phyloP scores from a whole-genome alignment of 139 green algal species.

The Micractinium sp. region DNA sequence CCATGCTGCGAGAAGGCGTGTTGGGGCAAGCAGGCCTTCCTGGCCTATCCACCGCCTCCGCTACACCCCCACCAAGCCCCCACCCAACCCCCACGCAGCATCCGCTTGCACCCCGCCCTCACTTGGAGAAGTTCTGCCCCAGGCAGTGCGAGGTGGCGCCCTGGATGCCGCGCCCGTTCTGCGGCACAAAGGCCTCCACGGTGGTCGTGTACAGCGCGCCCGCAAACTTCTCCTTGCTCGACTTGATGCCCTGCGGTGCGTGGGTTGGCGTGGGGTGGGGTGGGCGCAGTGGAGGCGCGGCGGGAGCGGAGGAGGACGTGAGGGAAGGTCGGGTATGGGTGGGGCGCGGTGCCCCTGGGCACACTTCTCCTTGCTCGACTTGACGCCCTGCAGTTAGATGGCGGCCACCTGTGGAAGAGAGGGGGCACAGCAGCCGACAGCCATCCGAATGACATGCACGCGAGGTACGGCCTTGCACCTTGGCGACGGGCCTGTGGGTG shows the following conservation, averaged over 20 bases:
- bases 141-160: conserved; percentile 96
- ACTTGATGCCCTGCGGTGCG: conserved; percentile 82
- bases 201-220: conserved; percentile 96
- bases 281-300: not conserved
- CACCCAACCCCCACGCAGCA: no score
- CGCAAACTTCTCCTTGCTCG: conserved; percentile 98
- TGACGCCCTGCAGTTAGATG: conserved; percentile 70
- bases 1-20: no score
- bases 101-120: no score
- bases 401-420: no score
- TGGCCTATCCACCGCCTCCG: no score
- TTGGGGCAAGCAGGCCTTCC: no score
- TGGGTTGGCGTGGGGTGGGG: not conserved
- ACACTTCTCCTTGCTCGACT: conserved; percentile 71
- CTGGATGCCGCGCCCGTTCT: conserved; percentile 94
- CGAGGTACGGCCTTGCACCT: no score
- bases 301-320: not conserved
- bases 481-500: no score
- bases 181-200: conserved; percentile 97
- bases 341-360: not conserved
- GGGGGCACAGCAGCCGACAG: no score
- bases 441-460: no score
- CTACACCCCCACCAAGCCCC: no score
- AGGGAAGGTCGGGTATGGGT: not conserved
- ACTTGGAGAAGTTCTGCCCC: conserved; percentile 97